Percentiles rank a stretch among this genome's conserved stretches.
Conservation (phyloP, 805 yeast genomes). For the Hanseniaspora pseudoguilliermondii region DNA sequence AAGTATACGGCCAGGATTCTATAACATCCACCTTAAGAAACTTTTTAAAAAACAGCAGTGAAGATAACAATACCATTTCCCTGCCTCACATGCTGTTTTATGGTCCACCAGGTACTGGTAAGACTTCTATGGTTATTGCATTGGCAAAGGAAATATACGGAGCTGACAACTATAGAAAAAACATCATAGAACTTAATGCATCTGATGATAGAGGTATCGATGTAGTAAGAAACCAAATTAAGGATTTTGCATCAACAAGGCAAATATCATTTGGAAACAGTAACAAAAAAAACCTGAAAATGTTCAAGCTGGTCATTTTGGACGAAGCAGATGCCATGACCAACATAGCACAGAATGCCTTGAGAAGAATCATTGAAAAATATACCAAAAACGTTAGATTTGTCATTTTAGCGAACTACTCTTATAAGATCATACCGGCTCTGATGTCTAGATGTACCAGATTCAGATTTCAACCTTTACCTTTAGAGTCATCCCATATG, state of each 20-base stretch:
- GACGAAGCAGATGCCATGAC: constrained; percentile 98
- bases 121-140: constrained; percentile 79
- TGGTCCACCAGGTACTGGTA: constrained; percentile 93
- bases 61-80: constrained; percentile 23
- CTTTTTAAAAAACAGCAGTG: constrained; percentile 59
- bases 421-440: constrained; percentile 93
- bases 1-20: constrained; percentile 82
- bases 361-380: constrained; percentile 71
- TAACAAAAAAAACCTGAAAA: constrained; percentile 31
- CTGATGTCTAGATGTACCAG: constrained; percentile 87
- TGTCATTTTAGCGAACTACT: constrained; percentile 88
- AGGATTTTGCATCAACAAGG: constrained; percentile 89
- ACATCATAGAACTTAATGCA: constrained; percentile 92
- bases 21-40: constrained; percentile 74
- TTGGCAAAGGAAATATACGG: constrained; percentile 83
- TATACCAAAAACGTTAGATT: constrained; percentile 91
- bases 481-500: constrained; percentile 50
- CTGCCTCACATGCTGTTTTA: constrained; percentile 87
- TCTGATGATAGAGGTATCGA: constrained; percentile 96
- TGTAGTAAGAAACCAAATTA: constrained; percentile 94
- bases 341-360: constrained; percentile 70
- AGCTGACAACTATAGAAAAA: constrained; percentile 51
- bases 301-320: constrained; percentile 78
- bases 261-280: constrained; percentile 50
- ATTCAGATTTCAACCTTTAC: constrained; percentile 79